These are phyloP conservation scores for Trichoderma hamatum DNA, from an alignment of 2,329 filamentous ascomycete genomes.

Conservation along the genomic window DNA sequence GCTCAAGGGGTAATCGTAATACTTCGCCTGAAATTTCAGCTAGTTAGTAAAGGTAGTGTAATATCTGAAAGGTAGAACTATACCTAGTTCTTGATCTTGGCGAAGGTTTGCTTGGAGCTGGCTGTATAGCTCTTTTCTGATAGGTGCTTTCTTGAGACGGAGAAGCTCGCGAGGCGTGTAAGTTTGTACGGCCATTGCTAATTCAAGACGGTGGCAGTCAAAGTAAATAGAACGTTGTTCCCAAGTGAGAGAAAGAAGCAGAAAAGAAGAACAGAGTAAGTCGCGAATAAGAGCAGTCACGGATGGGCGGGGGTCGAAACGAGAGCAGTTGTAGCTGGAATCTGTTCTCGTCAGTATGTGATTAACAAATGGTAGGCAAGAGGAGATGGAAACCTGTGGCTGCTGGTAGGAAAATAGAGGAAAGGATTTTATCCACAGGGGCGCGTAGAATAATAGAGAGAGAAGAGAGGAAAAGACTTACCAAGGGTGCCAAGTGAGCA, in stretches of 20 bases:
- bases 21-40: slow-evolving; percentile 36
- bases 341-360: slow-evolving; percentile 36
- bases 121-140: slow-evolving; percentile 35
- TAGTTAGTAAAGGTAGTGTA: no score
- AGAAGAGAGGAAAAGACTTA: slow-evolving; percentile 33
- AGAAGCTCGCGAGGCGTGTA: slow-evolving; percentile 53
- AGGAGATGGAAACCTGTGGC: neutral
- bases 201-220: slow-evolving; percentile 44
- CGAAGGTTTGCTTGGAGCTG: slow-evolving; percentile 42
- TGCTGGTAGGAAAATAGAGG: neutral
- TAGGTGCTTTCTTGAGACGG: slow-evolving; percentile 37
- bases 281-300: slow-evolving; percentile 31
- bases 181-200: slow-evolving; percentile 47
- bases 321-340: slow-evolving; percentile 38
- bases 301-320: slow-evolving; percentile 42
- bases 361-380: neutral
- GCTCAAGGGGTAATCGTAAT: slow-evolving; percentile 36
- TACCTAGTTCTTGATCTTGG: slow-evolving; percentile 48
- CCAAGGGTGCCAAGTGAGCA: slow-evolving; percentile 37
- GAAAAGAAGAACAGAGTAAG: slow-evolving; percentile 40
- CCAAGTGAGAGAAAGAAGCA: slow-evolving; percentile 45
- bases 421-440: neutral
- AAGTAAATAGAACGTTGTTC: slow-evolving; percentile 42
- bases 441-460: neutral
- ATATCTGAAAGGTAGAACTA: slow-evolving; percentile 27